Evolutionary conservation across 2,329 filamentous ascomycete genomes (phyloP).

Genomic region (Pseudomassariella vexata): DNA sequence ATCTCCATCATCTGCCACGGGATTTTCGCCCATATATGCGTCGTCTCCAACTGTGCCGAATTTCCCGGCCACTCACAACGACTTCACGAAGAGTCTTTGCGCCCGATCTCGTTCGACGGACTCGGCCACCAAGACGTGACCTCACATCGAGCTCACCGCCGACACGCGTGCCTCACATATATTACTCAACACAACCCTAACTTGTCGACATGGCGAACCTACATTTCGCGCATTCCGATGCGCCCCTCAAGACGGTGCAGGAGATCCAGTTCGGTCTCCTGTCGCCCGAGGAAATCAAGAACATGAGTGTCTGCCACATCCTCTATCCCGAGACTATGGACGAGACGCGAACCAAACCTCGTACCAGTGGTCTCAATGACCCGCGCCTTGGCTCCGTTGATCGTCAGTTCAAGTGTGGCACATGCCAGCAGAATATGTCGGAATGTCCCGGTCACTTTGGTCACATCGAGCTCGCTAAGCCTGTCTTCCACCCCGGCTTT

Average conservation of each 20-base stretch:
- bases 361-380: conserved; percentile 89
- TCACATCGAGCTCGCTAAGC: conserved; percentile 94
- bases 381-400: conserved; percentile 95
- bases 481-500: conserved; percentile 92
- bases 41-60: no score
- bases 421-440: conserved; percentile 90
- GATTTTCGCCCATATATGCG: not conserved
- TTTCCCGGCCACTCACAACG: no score
- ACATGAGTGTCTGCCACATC: conserved; percentile 94
- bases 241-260: conserved; percentile 93
- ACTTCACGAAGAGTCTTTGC: no score
- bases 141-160: no score
- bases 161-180: no score
- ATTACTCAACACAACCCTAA: no score
- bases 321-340: conserved; percentile 99
- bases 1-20: not conserved
- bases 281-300: conserved; percentile 98
- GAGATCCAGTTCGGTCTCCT: conserved; percentile 99
- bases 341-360: conserved; percentile 84
- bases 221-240: conserved; percentile 84
- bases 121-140: no score
- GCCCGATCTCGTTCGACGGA: no score
- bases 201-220: conserved; percentile 77
- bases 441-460: conserved; percentile 98
- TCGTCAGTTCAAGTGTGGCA: conserved; percentile 90